phyloP scores from a whole-genome alignment of 306 rosid species.

The Prunus campanulata region DNA sequence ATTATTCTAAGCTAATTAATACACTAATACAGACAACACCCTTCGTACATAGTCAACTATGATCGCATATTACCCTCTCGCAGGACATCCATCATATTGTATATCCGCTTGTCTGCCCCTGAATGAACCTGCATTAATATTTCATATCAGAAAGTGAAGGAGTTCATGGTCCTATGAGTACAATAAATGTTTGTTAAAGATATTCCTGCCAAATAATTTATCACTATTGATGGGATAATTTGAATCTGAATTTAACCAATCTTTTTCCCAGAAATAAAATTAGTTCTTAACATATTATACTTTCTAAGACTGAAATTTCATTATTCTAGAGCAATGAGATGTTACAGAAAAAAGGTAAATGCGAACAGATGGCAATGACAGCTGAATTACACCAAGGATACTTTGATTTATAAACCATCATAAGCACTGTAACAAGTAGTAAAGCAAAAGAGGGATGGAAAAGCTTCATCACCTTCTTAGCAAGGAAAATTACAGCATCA shows the following conservation, averaged over 20 bases:
- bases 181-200: background rate
- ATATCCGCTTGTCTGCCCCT: conserved; percentile 56
- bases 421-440: conserved; percentile 1
- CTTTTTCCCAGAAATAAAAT: background rate
- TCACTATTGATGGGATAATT: background rate
- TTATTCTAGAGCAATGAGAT: background rate
- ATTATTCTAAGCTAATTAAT: background rate
- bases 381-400: background rate
- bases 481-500: conserved; percentile 79
- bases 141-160: background rate
- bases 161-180: background rate
- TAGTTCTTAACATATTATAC: background rate
- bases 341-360: background rate
- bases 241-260: background rate
- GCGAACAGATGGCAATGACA: background rate
- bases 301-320: background rate
- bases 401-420: background rate
- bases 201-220: background rate
- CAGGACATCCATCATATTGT: conserved; percentile 76
- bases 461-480: conserved; percentile 63
- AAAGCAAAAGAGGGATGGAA: conserved; percentile 9
- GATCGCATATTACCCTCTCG: conserved; percentile 78
- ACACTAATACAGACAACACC: background rate
- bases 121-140: conserved; percentile 46
- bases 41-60: background rate